Evolutionary conservation across 345 rosid species (phyloP), one percentile per base, ranked within the genome.

Genomic region (Hibiscus mutabilis): DNA sequence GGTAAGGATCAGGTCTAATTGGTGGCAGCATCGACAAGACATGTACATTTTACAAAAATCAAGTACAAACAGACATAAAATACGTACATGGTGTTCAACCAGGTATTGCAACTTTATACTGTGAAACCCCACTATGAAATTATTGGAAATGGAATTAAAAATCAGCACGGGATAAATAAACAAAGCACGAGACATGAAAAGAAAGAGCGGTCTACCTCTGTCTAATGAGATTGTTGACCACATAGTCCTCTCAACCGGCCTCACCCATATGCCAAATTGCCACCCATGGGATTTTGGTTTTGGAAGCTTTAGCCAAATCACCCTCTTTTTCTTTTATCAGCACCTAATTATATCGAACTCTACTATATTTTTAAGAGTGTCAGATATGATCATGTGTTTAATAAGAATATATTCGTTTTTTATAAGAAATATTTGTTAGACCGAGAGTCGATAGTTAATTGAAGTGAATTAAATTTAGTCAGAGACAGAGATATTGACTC

Each of bases 211-310:
- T 88, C 86, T 60, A 57, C 5, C 42, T 82, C 70, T 86, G 88
- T 84, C 84, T 80, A 46, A 86, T 79, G 83, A 80, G 72, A 68
- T 71, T 76, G 83, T 83, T 88, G 87, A 86, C 86, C 69, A 66
- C 40, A 73, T 68, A 47, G 61, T 76, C 81, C 79, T 81, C 82
- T 78, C 78, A 74, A 62, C 62, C 58, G 24, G 2, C 24, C 58
- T n/a, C 22, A 18, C 4, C 58, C 11, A n/a, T 52, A 16, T n/a
- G 10, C 3, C 57, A 68, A 69, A 49, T 81, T 83, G 72, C 61
- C 44, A 31, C 33, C 79, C 56, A 37, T 33, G 73, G 21, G 68
- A 42, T 65, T 42, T 42, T 40, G 51, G 29, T 2, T 2, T 6
- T 5, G 52, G 31, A 44, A 22, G 57, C 66, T 65, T 68, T 63